These are phyloP conservation scores for Syzygium jambos DNA, from an alignment of 345 rosid genomes.

Conservation along the genomic window DNA sequence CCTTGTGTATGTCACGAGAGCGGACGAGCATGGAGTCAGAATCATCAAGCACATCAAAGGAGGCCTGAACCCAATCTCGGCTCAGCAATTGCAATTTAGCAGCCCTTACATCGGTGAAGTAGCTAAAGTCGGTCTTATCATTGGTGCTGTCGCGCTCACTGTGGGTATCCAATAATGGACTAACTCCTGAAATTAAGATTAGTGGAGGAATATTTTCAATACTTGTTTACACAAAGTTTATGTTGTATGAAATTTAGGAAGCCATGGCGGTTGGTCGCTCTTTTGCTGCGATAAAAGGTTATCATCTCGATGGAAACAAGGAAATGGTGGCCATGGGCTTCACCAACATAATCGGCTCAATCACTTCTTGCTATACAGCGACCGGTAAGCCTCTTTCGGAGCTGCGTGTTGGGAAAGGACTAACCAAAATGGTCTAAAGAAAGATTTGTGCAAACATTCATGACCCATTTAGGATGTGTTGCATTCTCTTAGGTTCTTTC, in stretches of 20 bases:
- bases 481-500: conserved; percentile 54
- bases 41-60: conserved; percentile 65
- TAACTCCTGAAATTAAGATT: not conserved
- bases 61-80: conserved; percentile 77
- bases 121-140: conserved; percentile 53
- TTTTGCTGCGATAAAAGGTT: conserved; percentile 73
- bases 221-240: not conserved
- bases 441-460: not conserved
- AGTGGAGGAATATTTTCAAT: not conserved
- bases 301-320: conserved; percentile 74
- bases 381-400: conserved; percentile 46
- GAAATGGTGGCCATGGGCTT: conserved; percentile 88
- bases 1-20: conserved; percentile 68
- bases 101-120: conserved; percentile 54
- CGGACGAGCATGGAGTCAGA: conserved; percentile 76
- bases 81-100: conserved; percentile 45
- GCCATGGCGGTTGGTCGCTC: conserved; percentile 87
- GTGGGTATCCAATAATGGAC: conserved; percentile 20
- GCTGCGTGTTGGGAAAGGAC: not conserved
- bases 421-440: not conserved
- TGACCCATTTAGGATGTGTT: not conserved
- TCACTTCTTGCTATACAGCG: conserved; percentile 80
- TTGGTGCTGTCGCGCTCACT: conserved; percentile 64
- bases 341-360: conserved; percentile 74
- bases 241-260: conserved; percentile 31